Conservation (phyloP, 352 stramenopile species). For the Elongisporangium undulatum region DNA sequence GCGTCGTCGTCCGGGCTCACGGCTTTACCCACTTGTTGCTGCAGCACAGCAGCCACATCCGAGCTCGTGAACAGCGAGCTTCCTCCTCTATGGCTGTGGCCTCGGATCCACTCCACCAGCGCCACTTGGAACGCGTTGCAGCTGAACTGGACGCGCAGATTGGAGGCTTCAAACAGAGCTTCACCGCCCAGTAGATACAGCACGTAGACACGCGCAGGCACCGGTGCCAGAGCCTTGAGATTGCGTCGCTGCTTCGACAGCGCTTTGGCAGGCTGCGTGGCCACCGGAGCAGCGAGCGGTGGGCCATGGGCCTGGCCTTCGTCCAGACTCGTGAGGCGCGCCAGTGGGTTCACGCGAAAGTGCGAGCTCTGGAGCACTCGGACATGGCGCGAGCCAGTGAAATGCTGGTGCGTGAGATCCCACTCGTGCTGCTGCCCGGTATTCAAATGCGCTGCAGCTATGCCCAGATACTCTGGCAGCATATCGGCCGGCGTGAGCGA, state of each 20-base stretch:
- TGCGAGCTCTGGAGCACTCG: conserved; percentile 25
- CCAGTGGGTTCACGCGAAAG: conserved; percentile 49
- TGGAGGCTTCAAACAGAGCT: conserved; percentile 5
- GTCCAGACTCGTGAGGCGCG: conserved; percentile 27
- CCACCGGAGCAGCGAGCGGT: neutral
- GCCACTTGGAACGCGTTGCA: conserved; percentile 38
- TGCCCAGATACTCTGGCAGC: conserved; percentile 25
- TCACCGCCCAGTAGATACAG: conserved; percentile 10
- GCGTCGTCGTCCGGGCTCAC: conserved; percentile 15
- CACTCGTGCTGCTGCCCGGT: neutral
- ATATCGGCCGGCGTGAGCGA: conserved; percentile 21
- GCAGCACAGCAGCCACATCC: neutral
- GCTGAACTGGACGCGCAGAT: conserved; percentile 43
- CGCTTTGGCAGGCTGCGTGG: conserved; percentile 10
- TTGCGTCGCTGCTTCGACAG: conserved; percentile 24
- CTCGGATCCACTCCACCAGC: conserved; percentile 55
- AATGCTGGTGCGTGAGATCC: conserved; percentile 1
- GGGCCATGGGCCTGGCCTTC: conserved; percentile 6
- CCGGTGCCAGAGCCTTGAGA: neutral
- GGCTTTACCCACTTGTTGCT: conserved; percentile 8
- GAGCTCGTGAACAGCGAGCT: conserved; percentile 28
- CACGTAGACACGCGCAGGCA: conserved; percentile 16
- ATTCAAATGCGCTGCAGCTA: neutral
- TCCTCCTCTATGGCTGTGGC: conserved; percentile 1
- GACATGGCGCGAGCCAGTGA: conserved; percentile 3